These are phyloP conservation scores for Malassezia dermatis DNA, from an alignment of 1,284 basidiomycete genomes.

Conservation along the genomic window DNA sequence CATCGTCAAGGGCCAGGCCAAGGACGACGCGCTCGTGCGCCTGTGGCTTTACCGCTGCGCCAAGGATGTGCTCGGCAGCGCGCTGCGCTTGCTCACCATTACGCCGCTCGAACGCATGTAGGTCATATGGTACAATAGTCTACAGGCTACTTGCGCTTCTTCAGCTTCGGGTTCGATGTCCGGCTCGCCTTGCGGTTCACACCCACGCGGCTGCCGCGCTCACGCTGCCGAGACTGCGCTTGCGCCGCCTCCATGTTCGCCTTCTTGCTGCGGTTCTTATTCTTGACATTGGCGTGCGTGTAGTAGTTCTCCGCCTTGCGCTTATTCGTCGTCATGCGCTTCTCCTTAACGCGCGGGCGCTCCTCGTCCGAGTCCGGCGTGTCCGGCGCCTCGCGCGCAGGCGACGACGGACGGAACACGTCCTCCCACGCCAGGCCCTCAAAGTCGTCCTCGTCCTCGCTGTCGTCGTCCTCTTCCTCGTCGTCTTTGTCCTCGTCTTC, in stretches of 20 bases:
- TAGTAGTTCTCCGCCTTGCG: slow-evolving; percentile 87
- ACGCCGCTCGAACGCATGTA: slow-evolving; percentile 77
- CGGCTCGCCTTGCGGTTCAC: slow-evolving; percentile 31
- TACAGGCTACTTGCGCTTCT: slow-evolving; percentile 12
- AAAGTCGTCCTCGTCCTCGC: slow-evolving; percentile 31
- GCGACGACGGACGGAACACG: slow-evolving; percentile 51
- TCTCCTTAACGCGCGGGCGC: slow-evolving; percentile 28
- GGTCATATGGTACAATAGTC: slow-evolving; percentile 4
- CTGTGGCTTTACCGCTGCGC: slow-evolving; percentile 82
- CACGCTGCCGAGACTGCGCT: slow-evolving; percentile 20
- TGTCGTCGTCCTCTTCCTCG: slow-evolving; percentile 36
- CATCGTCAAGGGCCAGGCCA: slow-evolving; percentile 65
- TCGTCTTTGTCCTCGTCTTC: slow-evolving; percentile 26
- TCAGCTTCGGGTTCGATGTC: slow-evolving; percentile 16
- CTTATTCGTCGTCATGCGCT: slow-evolving; percentile 49
- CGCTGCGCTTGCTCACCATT: slow-evolving; percentile 78
- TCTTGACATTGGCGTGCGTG: slow-evolving; percentile 49
- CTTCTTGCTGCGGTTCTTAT: slow-evolving; percentile 50
- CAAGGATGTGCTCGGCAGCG: slow-evolving; percentile 72
- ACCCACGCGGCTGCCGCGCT: slow-evolving; percentile 33
- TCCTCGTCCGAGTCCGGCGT: slow-evolving; percentile 20
- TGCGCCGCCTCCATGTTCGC: slow-evolving; percentile 17
- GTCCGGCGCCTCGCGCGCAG: slow-evolving; percentile 25
- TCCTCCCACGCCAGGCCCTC: slow-evolving; percentile 74
- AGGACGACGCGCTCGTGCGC: slow-evolving; percentile 67